phyloP scores from a whole-genome alignment of 1,284 basidiomycete genomes.

The Pseudozyma pruni region DNA sequence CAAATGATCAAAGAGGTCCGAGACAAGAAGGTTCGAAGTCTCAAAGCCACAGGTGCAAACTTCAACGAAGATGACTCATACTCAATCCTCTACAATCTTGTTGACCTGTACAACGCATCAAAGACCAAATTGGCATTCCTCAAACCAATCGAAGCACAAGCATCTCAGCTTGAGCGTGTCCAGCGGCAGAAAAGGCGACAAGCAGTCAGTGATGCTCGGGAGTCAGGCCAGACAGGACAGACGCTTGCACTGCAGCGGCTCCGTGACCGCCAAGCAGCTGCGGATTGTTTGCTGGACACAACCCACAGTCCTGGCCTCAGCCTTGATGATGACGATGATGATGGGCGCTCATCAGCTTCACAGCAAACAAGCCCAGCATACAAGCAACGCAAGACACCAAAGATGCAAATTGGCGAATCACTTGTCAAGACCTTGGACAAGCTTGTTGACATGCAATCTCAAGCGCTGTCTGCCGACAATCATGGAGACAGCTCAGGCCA shows the following conservation, averaged over 20 bases:
- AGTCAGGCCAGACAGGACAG: constrained; percentile 3
- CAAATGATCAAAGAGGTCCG: constrained; percentile 2
- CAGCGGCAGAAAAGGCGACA: not conserved
- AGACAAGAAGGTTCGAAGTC: not conserved
- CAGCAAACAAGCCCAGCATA: too few species aligned
- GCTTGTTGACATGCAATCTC: constrained; percentile 5
- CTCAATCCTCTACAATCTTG: constrained; percentile 1
- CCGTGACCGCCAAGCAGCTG: not conserved
- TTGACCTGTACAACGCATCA: constrained; percentile 4
- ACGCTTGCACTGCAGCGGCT: constrained; percentile 3
- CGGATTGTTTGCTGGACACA: too few species aligned
- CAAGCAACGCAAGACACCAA: not conserved
- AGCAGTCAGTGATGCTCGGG: not conserved
- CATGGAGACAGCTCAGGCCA: too few species aligned
- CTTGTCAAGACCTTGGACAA: constrained; percentile 1
- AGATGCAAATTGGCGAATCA: not conserved
- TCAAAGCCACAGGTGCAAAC: constrained; percentile 8
- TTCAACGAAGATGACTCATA: not conserved
- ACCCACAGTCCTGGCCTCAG: too few species aligned
- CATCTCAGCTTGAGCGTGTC: not conserved
- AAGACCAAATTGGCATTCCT: not conserved
- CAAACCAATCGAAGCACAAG: not conserved
- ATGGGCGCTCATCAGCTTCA: too few species aligned
- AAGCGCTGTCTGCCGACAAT: too few species aligned
- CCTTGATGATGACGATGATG: too few species aligned